A percentile compares a stretch with the other conserved stretches of the same genome.
phyloP scores from a whole-genome alignment of 257 asterid species.

The Nicotiana otophora region DNA sequence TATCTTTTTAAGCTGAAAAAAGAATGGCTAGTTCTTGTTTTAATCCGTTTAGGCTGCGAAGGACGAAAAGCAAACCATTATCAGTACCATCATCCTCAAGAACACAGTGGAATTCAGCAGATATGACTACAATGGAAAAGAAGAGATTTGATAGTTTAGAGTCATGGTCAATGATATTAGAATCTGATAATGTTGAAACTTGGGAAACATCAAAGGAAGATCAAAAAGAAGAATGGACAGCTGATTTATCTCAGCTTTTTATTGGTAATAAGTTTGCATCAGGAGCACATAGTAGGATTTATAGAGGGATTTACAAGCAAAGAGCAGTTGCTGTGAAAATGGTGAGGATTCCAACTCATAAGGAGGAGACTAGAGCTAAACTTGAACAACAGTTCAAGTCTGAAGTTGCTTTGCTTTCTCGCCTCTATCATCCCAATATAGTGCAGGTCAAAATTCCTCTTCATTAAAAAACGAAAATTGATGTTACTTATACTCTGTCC shows the following conservation, averaged over 20 bases:
- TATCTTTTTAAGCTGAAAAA: too few relatives aligned
- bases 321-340: slow-evolving; percentile 46
- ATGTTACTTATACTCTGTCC: too few relatives aligned
- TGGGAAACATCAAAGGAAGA: slow-evolving; percentile 77
- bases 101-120: slow-evolving; percentile 28
- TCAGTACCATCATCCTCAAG: slow-evolving; percentile 49
- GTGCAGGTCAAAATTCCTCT: slow-evolving; percentile 24
- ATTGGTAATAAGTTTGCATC: slow-evolving; percentile 43
- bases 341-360: slow-evolving; percentile 42
- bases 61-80: slow-evolving; percentile 28
- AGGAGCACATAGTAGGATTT: slow-evolving; percentile 42
- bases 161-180: slow-evolving; percentile 96
- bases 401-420: slow-evolving; percentile 42
- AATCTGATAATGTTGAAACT: slow-evolving; percentile 76
- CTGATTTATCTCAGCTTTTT: slow-evolving; percentile 43
- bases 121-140: slow-evolving; percentile 59
- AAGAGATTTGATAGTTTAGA: slow-evolving; percentile 89
- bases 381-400: slow-evolving; percentile 44
- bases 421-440: slow-evolving; percentile 40
- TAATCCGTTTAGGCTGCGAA: slow-evolving; percentile 59
- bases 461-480: too few relatives aligned
- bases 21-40: slow-evolving; percentile 35
- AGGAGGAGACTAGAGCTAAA: slow-evolving; percentile 35
- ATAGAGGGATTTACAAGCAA: slow-evolving; percentile 41
- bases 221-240: slow-evolving; percentile 37